Evolutionary conservation across 2,329 filamentous ascomycete species (phyloP).

Genomic region (Biscogniauxia marginata): DNA sequence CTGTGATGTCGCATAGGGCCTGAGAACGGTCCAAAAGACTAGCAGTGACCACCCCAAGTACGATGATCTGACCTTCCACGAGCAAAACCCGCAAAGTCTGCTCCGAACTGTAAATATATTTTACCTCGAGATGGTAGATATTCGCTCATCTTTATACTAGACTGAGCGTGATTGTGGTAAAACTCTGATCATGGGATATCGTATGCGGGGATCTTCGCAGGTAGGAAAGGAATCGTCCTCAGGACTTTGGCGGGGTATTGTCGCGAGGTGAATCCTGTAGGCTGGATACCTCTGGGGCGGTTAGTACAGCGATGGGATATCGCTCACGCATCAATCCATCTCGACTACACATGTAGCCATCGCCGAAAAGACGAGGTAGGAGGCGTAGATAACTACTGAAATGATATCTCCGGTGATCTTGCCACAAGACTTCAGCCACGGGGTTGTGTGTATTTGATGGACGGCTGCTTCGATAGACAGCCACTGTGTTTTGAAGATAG

Average conservation of each 20-base stretch:
- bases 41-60: not conserved
- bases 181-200: not conserved
- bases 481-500: not conserved
- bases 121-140: not conserved
- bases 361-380: not conserved
- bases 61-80: not conserved
- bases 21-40: not conserved
- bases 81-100: not conserved
- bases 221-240: not conserved
- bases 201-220: not conserved
- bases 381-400: not conserved
- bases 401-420: not conserved
- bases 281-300: not conserved
- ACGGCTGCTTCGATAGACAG: not conserved
- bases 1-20: not conserved
- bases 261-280: not conserved
- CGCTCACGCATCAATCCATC: not conserved
- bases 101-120: not conserved
- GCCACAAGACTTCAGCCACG: not conserved
- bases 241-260: not conserved
- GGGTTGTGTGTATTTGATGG: not conserved
- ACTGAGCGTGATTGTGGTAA: not conserved
- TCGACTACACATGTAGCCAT: not conserved
- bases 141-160: not conserved
- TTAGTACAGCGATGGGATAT: not conserved